Base-by-base conservation (phyloP, 1,139 yeast species). In the Lodderomyces pseudojiufengensis region DNA sequence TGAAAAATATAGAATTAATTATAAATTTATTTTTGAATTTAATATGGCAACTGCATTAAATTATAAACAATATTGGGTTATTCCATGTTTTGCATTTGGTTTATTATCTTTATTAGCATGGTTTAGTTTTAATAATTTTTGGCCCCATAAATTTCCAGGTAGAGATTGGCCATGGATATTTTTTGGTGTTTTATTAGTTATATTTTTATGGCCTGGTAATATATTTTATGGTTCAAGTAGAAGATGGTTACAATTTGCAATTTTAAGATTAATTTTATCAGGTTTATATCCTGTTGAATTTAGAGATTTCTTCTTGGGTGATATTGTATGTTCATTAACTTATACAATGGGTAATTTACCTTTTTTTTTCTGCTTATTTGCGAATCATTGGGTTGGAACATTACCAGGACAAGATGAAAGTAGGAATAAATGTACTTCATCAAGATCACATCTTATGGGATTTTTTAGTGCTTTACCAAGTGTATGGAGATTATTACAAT, bases 211-310 rank as follows among this genome's bases (percentile, higher is more conserved):
- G 59, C 96, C 97, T 0, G 65, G 81, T 11, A 63, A 70, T 29
- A 65, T 75, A 2, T 57, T 70, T 26, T 79, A 72, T 48, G 69
- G 72, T 32, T 54, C 73, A 10, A 71, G 87, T 21, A 63, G 95
- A 45, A 71, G 70, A 42, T 92, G 97, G 97, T 53, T 90, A 3
- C 68, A 83, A 26, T 60, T 80, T 9, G 82, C 95, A 0, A 45
- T 80, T 3, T 77, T 90, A 72, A 72, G 98, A 52, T 63, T 92
- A 32, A 28, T 84, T 0, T 65, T 84, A 4, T 84, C 95, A 1
- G 97, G 98, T 0, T 66, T 87, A 27, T 92, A 84, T 51, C 96
- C 97, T 0, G 97, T 92, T 37, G 97, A 92, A 59, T 92, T 92
- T 54, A 71, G 94, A 42, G 98, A 92, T 60, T 90, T 92, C 66